phyloP scores from a whole-genome alignment of 2,329 filamentous ascomycete species.

The Penicillium sp. region DNA sequence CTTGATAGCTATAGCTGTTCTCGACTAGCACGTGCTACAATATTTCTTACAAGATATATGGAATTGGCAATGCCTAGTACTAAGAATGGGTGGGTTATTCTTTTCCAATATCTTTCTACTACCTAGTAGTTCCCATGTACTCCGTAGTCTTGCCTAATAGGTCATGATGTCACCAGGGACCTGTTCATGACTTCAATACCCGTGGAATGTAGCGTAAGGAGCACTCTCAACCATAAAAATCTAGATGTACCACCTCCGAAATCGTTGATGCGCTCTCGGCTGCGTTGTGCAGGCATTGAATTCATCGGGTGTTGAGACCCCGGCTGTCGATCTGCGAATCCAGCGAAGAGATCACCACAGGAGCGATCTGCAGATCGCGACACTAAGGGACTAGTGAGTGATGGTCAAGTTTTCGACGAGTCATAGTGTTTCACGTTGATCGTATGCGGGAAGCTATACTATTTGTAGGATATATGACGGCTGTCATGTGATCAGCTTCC shows the following conservation, averaged over 20 bases:
- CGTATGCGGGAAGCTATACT: neutral
- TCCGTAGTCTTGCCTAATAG: neutral
- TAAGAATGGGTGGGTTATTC: neutral
- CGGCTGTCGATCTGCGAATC: conserved; percentile 1
- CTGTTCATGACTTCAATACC: conserved; percentile 6
- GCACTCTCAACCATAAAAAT: neutral
- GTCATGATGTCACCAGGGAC: conserved; percentile 12
- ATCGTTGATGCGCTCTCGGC: neutral
- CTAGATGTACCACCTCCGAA: neutral
- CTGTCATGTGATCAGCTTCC: too few species aligned
- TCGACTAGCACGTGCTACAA: neutral
- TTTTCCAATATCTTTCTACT: neutral
- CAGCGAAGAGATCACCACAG: conserved; percentile 3
- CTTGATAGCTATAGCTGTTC: neutral
- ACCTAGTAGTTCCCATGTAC: neutral
- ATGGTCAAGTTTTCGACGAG: neutral
- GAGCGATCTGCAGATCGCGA: neutral
- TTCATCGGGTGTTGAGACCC: neutral
- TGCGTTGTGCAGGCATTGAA: neutral
- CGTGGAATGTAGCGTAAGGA: neutral
- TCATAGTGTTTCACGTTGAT: neutral
- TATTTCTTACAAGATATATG: neutral
- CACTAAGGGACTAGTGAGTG: neutral
- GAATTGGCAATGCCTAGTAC: neutral
- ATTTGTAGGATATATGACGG: too few species aligned